These are phyloP conservation scores for Basidioascus undulatus DNA, from an alignment of 768 basidiomycete species.

Conservation along the genomic window DNA sequence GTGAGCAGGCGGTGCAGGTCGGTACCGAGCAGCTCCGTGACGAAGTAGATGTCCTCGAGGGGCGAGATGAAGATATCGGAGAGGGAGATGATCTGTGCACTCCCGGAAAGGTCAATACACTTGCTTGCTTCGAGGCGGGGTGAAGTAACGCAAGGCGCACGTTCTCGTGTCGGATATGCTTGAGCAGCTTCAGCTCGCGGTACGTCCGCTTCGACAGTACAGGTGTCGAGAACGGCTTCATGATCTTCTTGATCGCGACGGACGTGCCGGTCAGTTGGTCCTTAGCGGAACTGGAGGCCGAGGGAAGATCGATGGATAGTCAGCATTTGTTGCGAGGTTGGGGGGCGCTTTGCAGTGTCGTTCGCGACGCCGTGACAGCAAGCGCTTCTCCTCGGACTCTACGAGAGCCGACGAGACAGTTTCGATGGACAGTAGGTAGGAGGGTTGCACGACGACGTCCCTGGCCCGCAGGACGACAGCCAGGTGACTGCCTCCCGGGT, in stretches of 20 bases:
- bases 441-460: too few relatives aligned
- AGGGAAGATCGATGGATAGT: not conserved
- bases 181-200: slow-evolving; percentile 87
- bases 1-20: slow-evolving; percentile 93
- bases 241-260: slow-evolving; percentile 99
- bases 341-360: too few relatives aligned
- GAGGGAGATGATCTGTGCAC: slow-evolving; percentile 71
- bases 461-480: too few relatives aligned
- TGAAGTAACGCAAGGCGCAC: slow-evolving; percentile 23
- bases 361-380: not conserved
- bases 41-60: slow-evolving; percentile 94
- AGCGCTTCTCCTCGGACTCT: too few relatives aligned
- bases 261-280: slow-evolving; percentile 81
- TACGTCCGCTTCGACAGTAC: slow-evolving; percentile 96
- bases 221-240: slow-evolving; percentile 94
- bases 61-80: slow-evolving; percentile 99
- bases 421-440: too few relatives aligned
- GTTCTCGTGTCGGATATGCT: slow-evolving; percentile 97
- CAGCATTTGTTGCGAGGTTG: too few relatives aligned
- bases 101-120: slow-evolving; percentile 3
- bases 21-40: slow-evolving; percentile 91
- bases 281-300: slow-evolving; percentile 73
- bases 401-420: too few relatives aligned
- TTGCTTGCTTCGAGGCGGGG: slow-evolving; percentile 7
- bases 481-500: too few relatives aligned